Evolutionary conservation across 805 yeast species (phyloP).

Genomic region (Kluyveromyces starmeri): DNA sequence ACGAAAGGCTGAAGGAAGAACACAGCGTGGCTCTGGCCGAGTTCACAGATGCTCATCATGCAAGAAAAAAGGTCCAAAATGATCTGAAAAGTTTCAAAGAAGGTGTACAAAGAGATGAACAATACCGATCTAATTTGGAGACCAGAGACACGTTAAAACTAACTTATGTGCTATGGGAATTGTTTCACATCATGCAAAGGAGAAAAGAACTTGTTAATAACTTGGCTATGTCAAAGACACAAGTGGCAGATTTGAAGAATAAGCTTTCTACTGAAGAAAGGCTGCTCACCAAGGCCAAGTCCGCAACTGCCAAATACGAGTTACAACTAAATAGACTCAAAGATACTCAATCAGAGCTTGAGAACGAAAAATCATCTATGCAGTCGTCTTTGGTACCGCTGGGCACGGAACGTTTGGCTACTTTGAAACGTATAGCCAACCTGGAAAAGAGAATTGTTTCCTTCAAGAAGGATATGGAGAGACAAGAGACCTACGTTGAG

Average conservation of each 20-base stretch:
- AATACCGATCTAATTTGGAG: constrained; percentile 46
- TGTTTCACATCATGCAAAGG: constrained; percentile 48
- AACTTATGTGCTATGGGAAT: constrained; percentile 48
- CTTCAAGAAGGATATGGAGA: constrained; percentile 41
- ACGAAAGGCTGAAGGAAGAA: constrained; percentile 53
- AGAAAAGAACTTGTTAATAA: constrained; percentile 20
- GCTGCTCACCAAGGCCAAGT: constrained; percentile 30
- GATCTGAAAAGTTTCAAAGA: constrained; percentile 74
- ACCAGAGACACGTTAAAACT: constrained; percentile 42
- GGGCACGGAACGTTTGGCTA: constrained; percentile 44
- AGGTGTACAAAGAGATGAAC: constrained; percentile 63
- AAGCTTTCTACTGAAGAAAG: constrained; percentile 32
- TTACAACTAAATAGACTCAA: constrained; percentile 35
- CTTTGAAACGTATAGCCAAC: constrained; percentile 38
- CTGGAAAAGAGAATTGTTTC: constrained; percentile 42
- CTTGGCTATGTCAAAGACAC: constrained; percentile 19
- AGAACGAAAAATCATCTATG: constrained; percentile 34
- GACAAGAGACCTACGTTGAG: constrained; percentile 39
- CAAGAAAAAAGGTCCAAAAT: constrained; percentile 58
- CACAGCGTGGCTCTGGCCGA: constrained; percentile 57
- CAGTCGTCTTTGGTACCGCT: constrained; percentile 50
- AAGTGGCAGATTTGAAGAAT: constrained; percentile 27
- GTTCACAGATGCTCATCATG: constrained; percentile 55
- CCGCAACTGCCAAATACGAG: constrained; percentile 40
- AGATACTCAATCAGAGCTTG: constrained; percentile 30